Percentiles rank a stretch among this genome's conserved stretches.
These are phyloP conservation scores for Ogataea angusta DNA, from an alignment of 805 yeast species.

Conservation along the genomic window DNA sequence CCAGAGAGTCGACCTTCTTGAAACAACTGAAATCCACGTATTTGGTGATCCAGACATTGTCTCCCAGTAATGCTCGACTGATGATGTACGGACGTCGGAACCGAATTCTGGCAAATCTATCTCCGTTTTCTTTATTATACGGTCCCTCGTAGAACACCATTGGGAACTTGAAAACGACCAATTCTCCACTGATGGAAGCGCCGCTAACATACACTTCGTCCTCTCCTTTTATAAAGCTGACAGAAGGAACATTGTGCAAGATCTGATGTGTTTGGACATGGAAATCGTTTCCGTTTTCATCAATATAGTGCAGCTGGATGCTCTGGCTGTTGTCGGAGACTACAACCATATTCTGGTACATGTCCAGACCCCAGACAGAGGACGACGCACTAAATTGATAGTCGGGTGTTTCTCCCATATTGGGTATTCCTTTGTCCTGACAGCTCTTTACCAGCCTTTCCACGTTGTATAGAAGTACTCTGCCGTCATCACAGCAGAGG, in stretches of 20 bases:
- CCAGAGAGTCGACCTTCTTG: constrained; percentile 45
- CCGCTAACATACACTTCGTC: constrained; percentile 33
- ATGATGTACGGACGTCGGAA: constrained; percentile 32
- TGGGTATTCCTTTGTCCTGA: constrained; percentile 3
- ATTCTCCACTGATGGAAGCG: constrained; percentile 43
- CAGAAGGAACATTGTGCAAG: constrained; percentile 55
- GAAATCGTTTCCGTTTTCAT: constrained; percentile 12
- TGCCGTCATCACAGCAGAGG: constrained; percentile 56
- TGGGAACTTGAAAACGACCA: constrained; percentile 38
- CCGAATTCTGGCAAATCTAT: constrained; percentile 19
- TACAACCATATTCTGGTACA: constrained; percentile 38
- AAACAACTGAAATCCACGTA: constrained; percentile 40
- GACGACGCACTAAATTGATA: constrained; percentile 35
- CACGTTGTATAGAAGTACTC: constrained; percentile 37
- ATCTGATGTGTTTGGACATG: constrained; percentile 39
- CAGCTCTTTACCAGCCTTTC: constrained; percentile 28
- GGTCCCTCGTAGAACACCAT: constrained; percentile 14
- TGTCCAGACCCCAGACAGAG: constrained; percentile 65
- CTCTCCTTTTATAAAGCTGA: constrained; percentile 34
- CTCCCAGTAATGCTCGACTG: constrained; percentile 38
- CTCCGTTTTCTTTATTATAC: constrained; percentile 1
- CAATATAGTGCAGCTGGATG: constrained; percentile 40
- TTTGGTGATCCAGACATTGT: constrained; percentile 54
- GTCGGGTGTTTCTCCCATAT: constrained; percentile 18
- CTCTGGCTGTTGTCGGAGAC: constrained; percentile 54